Base-by-base conservation (phyloP, 371 early-diverging fungal genomes). In the Conidiobolus incongruus region DNA sequence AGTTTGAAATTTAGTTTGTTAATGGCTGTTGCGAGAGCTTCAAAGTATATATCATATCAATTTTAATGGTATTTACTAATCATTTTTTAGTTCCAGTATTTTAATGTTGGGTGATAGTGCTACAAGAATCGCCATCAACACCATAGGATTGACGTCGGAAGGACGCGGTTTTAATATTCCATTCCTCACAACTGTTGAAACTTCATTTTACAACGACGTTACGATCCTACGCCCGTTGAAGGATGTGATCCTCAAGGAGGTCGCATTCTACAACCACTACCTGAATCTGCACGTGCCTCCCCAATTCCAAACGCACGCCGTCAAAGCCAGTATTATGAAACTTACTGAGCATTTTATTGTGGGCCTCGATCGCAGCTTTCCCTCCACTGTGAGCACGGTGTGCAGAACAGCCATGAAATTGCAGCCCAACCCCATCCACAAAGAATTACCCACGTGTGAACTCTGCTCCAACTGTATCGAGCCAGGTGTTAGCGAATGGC, bases 131-230 rank as follows among this genome's bases (percentile, higher is more conserved):
- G 85, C 89, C 0, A 70, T 80, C 36, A 75, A 72, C 44, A 71
- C 77, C 40, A 75, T 92, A 31, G 57, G 82, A 0, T 56, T 70
- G 47, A 82, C 82, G 5, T 67, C 76, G 35, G 76, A 82, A 41
- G 92, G 92, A 1, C 72, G 86, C 21, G 92, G 92, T 13, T 77
- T 77, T 51, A 75, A 72, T 26, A 53, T 87, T 17, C 83, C 92
- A 4, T 56, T 74, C 16, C 85, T 86, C 37, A 65, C 80, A 2
- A 67, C 77, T 1, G 56, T 67, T 4, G 75, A 79, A 41, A 60
- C 66, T 15, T 45, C 43, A n/a, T 61, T 53, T 54, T 44, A 51
- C 41, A 37, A 56, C 10, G 72, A 54, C 17, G 15, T 81, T 2
- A 61, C 62, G 3, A 58, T 75, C 6, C 48, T 81, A 34, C 62